phyloP scores from a whole-genome alignment of 140 eudicot species.

The Flaveria floridana region DNA sequence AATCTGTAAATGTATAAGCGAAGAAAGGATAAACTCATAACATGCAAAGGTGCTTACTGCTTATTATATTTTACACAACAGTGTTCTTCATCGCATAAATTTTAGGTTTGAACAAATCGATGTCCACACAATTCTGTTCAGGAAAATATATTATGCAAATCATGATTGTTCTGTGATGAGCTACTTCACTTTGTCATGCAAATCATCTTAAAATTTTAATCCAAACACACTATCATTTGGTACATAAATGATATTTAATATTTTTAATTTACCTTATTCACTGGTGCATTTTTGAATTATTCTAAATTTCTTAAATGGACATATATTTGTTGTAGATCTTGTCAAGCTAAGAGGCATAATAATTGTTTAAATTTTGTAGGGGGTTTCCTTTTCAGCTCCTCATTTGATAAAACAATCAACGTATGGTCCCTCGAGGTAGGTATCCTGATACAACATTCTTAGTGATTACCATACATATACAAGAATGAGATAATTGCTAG shows the following conservation, averaged over 20 bases:
- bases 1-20: no score
- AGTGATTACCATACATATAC: slow-evolving; percentile 6
- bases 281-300: not conserved
- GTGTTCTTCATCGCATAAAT: no score
- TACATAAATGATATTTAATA: not conserved
- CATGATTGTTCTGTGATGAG: not conserved
- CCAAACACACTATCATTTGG: not conserved
- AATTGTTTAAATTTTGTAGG: slow-evolving; percentile 48
- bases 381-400: slow-evolving; percentile 80
- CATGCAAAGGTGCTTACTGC: no score
- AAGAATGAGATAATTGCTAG: not conserved
- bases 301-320: not conserved
- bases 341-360: slow-evolving; percentile 15
- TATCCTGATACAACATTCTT: slow-evolving; percentile 24
- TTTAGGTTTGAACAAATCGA: not conserved
- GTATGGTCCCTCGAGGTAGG: slow-evolving; percentile 94
- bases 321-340: not conserved
- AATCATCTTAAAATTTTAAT: not conserved
- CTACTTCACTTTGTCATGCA: not conserved
- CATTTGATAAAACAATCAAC: slow-evolving; percentile 69
- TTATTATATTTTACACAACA: no score
- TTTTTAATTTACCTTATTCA: not conserved
- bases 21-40: no score
- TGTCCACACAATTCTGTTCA: slow-evolving; percentile 8
- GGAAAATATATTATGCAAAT: not conserved